Conservation (phyloP, 2,329 filamentous ascomycete genomes). For the Aphanocladium album region DNA sequence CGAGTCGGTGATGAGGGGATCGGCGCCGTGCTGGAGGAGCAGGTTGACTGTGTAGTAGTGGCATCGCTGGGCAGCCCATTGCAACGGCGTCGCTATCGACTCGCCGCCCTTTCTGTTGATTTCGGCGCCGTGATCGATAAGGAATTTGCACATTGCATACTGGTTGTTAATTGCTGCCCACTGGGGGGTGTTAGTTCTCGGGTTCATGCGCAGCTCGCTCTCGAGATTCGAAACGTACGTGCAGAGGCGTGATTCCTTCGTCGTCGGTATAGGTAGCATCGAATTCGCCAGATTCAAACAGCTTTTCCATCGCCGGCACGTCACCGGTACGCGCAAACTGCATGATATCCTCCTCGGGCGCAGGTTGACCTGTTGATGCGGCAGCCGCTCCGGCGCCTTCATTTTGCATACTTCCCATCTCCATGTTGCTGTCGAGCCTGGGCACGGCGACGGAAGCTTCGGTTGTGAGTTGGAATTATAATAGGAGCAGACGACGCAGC, state of each 20-base stretch:
- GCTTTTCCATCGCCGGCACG: slow-evolving; percentile 76
- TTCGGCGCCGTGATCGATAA: slow-evolving; percentile 78
- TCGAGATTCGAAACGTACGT: slow-evolving; percentile 54
- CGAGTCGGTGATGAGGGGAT: slow-evolving; percentile 85
- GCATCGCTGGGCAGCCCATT: slow-evolving; percentile 95
- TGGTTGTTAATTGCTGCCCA: slow-evolving; percentile 99
- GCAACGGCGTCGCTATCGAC: slow-evolving; percentile 85
- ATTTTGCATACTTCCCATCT: slow-evolving; percentile 46
- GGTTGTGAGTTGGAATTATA: slow-evolving; percentile 49
- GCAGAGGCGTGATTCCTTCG: slow-evolving; percentile 91
- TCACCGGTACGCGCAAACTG: slow-evolving; percentile 88
- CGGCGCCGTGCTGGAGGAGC: slow-evolving; percentile 83
- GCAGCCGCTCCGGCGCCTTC: slow-evolving; percentile 28
- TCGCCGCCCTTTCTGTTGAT: slow-evolving; percentile 96
- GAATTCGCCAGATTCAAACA: slow-evolving; percentile 78
- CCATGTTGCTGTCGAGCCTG: slow-evolving; percentile 53
- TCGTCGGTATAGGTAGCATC: slow-evolving; percentile 81
- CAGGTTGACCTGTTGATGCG: slow-evolving; percentile 14
- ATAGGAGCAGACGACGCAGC: slow-evolving; percentile 41
- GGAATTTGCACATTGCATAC: slow-evolving; percentile 93
- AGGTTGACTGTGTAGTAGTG: slow-evolving; percentile 96
- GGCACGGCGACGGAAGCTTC: slow-evolving; percentile 51
- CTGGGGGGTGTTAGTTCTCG: slow-evolving; percentile 41
- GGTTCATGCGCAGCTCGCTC: background rate
- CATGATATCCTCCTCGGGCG: slow-evolving; percentile 78